Conservation (phyloP, 306 rosid species). For the Acacia confusa region DNA sequence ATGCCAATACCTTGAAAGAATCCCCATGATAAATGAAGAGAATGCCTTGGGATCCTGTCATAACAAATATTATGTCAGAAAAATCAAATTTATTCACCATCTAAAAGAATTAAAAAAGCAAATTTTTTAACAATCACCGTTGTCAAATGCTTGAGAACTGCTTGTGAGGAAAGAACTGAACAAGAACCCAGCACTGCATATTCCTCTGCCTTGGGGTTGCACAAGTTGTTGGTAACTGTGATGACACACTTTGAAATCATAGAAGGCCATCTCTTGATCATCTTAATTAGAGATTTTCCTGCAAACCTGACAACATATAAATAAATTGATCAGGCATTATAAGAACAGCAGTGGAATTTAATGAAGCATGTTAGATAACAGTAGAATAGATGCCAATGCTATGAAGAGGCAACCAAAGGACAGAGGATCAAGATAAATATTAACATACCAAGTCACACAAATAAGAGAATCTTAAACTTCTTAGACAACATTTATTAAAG, state of each 20-base stretch:
- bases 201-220: constrained; percentile 68
- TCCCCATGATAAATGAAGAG: constrained; percentile 78
- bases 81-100: constrained; percentile 20
- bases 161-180: constrained; percentile 85
- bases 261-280: constrained; percentile 95
- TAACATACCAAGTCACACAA: constrained; percentile 21
- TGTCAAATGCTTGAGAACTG: constrained; percentile 93
- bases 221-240: constrained; percentile 65
- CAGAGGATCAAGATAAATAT: constrained; percentile 23
- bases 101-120: constrained; percentile 29
- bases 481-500: neutral
- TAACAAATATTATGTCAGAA: constrained; percentile 38
- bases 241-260: constrained; percentile 91
- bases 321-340: constrained; percentile 31
- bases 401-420: constrained; percentile 11
- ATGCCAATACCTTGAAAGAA: constrained; percentile 82
- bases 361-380: neutral
- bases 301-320: constrained; percentile 70
- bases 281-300: constrained; percentile 83
- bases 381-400: neutral
- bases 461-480: constrained; percentile 15
- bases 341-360: neutral
- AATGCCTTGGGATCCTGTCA: constrained; percentile 81
- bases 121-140: constrained; percentile 51
- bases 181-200: constrained; percentile 91